Evolutionary conservation across 257 asterid species (phyloP).

Genomic region (Solanum bulbocastanum): DNA sequence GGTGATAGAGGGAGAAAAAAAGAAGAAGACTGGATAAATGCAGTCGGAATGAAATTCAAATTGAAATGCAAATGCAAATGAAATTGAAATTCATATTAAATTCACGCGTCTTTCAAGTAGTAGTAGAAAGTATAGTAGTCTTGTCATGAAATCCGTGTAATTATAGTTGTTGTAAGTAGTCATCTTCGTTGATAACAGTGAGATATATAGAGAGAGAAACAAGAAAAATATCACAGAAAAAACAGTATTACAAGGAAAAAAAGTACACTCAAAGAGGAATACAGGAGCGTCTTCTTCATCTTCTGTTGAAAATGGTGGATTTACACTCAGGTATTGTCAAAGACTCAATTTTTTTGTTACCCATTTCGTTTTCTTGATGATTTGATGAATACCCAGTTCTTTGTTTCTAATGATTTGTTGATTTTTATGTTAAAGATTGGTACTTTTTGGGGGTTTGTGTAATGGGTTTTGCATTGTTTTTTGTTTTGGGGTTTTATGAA

Average conservation of each 20-base stretch:
- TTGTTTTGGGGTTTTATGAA: not conserved
- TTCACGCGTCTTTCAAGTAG: slow-evolving; percentile 52
- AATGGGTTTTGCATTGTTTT: not conserved
- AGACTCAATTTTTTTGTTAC: not conserved
- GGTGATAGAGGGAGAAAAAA: slow-evolving; percentile 41
- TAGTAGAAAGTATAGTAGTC: not conserved
- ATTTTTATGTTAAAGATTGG: not conserved
- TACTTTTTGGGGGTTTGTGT: not conserved
- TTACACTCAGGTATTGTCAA: not conserved
- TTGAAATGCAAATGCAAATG: slow-evolving; percentile 35
- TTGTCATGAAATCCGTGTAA: slow-evolving; percentile 54
- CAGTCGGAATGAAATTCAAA: slow-evolving; percentile 89
- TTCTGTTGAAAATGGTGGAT: not conserved
- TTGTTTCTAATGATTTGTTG: not conserved
- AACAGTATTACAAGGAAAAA: not conserved
- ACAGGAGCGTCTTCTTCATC: not conserved
- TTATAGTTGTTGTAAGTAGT: slow-evolving; percentile 20
- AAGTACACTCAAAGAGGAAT: not conserved
- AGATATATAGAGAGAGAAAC: slow-evolving; percentile 3
- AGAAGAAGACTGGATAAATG: slow-evolving; percentile 18
- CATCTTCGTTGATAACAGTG: slow-evolving; percentile 10
- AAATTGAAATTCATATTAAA: slow-evolving; percentile 41
- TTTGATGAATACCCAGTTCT: not conserved
- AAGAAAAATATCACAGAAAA: not conserved
- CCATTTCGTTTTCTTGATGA: not conserved